These are phyloP conservation scores for Hanseniaspora vineae DNA, from an alignment of 805 yeast genomes.

Conservation along the genomic window DNA sequence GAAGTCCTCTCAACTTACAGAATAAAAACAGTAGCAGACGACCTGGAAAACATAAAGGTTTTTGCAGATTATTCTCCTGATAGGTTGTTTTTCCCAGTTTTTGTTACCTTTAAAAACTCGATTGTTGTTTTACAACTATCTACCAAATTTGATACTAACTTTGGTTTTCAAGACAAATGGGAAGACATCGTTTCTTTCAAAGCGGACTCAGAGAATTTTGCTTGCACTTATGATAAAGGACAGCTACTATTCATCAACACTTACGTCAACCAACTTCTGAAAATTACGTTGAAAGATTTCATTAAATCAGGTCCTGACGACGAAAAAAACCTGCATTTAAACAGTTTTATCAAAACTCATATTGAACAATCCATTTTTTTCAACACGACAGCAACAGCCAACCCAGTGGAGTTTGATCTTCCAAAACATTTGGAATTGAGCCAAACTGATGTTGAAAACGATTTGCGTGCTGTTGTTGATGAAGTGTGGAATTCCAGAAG, in stretches of 20 bases:
- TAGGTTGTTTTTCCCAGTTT: conserved; percentile 30
- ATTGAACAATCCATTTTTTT: conserved; percentile 72
- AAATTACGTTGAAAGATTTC: conserved; percentile 34
- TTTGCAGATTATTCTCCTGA: conserved; percentile 15
- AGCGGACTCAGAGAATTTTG: conserved; percentile 38
- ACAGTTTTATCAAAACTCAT: conserved; percentile 46
- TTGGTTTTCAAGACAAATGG: conserved; percentile 43
- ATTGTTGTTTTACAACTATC: conserved; percentile 55
- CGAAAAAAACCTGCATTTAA: conserved; percentile 11
- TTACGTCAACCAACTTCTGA: conserved; percentile 42
- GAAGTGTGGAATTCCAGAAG: conserved; percentile 50
- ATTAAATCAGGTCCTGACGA: conserved; percentile 10
- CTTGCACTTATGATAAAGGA: conserved; percentile 41
- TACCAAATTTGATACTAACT: conserved; percentile 21
- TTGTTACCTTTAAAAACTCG: conserved; percentile 44
- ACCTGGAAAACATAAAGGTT: conserved; percentile 3
- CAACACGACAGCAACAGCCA: conserved; percentile 31
- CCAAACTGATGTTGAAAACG: conserved; percentile 31
- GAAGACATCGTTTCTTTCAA: conserved; percentile 64
- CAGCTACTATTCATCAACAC: conserved; percentile 38
- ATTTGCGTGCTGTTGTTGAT: conserved; percentile 36
- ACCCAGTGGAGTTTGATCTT: conserved; percentile 37
- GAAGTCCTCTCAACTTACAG: conserved; percentile 50
- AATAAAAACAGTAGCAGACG: conserved; percentile 34
- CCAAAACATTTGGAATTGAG: conserved; percentile 33